Base-by-base conservation (phyloP, 768 basidiomycete genomes). In the Termitomyces titanicus region DNA sequence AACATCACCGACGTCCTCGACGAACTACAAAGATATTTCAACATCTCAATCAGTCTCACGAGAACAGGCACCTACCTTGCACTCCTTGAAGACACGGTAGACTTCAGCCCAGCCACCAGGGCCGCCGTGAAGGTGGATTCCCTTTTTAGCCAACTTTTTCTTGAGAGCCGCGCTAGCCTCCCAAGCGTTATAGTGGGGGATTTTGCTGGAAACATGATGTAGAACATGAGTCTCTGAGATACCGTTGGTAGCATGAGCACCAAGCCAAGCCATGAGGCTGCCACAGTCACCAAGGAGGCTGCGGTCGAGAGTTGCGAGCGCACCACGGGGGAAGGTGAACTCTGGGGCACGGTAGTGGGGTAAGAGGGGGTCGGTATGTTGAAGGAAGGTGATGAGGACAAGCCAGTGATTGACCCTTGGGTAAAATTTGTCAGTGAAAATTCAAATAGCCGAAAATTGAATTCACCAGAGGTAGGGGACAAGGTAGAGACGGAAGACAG, bases 131-230 rank as follows among this genome's bases (percentile, higher is more conserved):
- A 92, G 74, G 65, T 78, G 68, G 65, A 92, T 70, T 42, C 84
- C 81, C 62, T 80, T 74, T 37, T 79, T 79, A 44, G 85, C 79
- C 38, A 90, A 81, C 65, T 85, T 85, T 69, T 81, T 81, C 71
- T 89, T 91, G 60, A 99, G 78, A 24, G 92, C 94, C 56, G 80
- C 82, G 27, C 87, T 84, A 20, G 96, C 96, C 66, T 96, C 94
- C 94, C 94, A 86, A 74, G 91, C 90, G 58, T 92, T 76, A 70
- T 94, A 98, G 70, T 99, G 96, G 18, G 96, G 96, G 60, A 99
- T 98, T 76, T 95, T 96, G 81, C 88, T 92, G 58, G 81, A 85
- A 57, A 96, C 83, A 71, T 98, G 96, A 72, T 98, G 96, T 22
- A 85, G 74, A 54, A 97, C 88, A 69, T 96, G 94, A 29, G 93